Percentiles rank a stretch among this genome's conserved stretches.
phyloP scores from a whole-genome alignment of 2,329 filamentous ascomycete genomes.

The Apiospora koreana region DNA sequence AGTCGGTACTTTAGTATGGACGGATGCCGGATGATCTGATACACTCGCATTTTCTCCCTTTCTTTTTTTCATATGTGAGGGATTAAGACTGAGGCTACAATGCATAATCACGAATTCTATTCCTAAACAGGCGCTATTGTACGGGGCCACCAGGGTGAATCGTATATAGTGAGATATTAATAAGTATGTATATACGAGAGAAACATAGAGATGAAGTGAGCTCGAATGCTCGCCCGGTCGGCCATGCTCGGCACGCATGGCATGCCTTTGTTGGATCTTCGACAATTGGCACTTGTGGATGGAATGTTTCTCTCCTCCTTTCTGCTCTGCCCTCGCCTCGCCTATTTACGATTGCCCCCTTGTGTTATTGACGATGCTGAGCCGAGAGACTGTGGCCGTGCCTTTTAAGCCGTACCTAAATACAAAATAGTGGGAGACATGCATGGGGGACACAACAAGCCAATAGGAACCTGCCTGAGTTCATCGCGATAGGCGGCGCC shows the following conservation, averaged over 20 bases:
- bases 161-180: background rate
- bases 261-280: background rate
- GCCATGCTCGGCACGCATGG: background rate
- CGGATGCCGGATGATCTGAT: background rate
- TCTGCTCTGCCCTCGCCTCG: background rate
- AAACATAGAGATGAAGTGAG: background rate
- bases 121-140: constrained; percentile 1
- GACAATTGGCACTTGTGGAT: background rate
- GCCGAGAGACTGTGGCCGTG: background rate
- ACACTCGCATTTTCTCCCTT: background rate
- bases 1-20: background rate
- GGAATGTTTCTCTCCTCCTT: background rate
- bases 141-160: background rate
- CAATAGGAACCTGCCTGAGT: background rate
- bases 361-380: background rate
- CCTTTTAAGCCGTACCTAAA: background rate
- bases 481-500: constrained; percentile 5
- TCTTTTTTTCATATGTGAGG: background rate
- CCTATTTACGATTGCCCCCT: background rate
- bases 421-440: background rate
- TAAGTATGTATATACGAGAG: background rate
- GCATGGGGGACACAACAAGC: background rate
- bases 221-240: background rate
- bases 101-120: background rate
- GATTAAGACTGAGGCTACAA: background rate